Conservation (phyloP, 805 yeast genomes). For the Kazachstania bromeliacearum region DNA sequence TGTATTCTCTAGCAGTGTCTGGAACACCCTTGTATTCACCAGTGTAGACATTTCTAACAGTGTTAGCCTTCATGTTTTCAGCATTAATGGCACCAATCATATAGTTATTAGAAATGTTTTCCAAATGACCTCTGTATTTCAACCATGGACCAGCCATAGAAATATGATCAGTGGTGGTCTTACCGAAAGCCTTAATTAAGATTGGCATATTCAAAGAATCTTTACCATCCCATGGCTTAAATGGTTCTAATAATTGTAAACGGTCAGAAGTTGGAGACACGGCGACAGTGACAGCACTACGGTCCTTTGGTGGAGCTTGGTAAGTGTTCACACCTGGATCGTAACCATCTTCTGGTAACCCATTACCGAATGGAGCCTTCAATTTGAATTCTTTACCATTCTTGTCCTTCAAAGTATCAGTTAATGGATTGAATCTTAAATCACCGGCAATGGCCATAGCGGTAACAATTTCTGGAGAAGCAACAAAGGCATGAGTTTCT, state of each 20-base stretch:
- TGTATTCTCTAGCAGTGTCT: slow-evolving; percentile 90
- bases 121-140: slow-evolving; percentile 99
- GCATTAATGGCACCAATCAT: slow-evolving; percentile 99
- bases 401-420: slow-evolving; percentile 77
- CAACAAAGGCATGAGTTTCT: slow-evolving; percentile 91
- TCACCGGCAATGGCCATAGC: slow-evolving; percentile 95
- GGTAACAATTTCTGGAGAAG: slow-evolving; percentile 93
- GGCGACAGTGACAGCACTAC: slow-evolving; percentile 61
- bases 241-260: slow-evolving; percentile 88
- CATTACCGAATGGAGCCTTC: slow-evolving; percentile 80
- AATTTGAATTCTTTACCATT: slow-evolving; percentile 88
- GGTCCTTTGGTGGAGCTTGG: slow-evolving; percentile 93
- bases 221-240: slow-evolving; percentile 94
- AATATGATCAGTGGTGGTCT: slow-evolving; percentile 98
- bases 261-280: slow-evolving; percentile 91
- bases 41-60: slow-evolving; percentile 79
- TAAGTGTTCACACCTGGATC: slow-evolving; percentile 90
- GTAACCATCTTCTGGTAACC: slow-evolving; percentile 84
- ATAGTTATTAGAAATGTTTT: slow-evolving; percentile 96
- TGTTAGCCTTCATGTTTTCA: slow-evolving; percentile 91
- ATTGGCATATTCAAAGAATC: slow-evolving; percentile 85
- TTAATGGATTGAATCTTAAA: slow-evolving; percentile 91
- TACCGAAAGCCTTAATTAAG: slow-evolving; percentile 91
- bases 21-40: slow-evolving; percentile 94
- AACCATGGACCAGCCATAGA: slow-evolving; percentile 99